Percentiles rank a stretch among this genome's conserved stretches.
Evolutionary conservation across 2,329 filamentous ascomycete species (phyloP).

Genomic region (Plectosphaerella plurivora): DNA sequence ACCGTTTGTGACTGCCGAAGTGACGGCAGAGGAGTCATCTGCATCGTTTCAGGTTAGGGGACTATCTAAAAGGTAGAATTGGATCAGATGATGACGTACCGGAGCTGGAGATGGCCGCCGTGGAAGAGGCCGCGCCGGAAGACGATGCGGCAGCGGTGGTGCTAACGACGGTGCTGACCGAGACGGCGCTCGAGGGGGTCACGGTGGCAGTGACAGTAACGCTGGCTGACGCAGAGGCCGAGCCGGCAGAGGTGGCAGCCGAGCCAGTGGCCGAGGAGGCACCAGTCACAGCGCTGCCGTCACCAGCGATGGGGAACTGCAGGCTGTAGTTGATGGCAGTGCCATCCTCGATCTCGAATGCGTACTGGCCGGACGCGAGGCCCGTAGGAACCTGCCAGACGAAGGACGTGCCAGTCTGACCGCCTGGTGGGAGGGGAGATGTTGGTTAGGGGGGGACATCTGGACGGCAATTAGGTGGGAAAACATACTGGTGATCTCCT

Average conservation of each 20-base stretch:
- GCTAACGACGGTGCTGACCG: no score
- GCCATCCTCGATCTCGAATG: constrained; percentile 40
- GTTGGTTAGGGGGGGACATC: no score
- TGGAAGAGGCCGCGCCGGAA: no score
- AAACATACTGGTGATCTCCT: constrained; percentile 30
- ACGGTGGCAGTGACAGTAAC: no score
- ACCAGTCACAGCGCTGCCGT: constrained; percentile 10
- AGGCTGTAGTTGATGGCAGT: constrained; percentile 37
- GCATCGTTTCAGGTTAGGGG: constrained; percentile 1
- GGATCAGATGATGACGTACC: no score
- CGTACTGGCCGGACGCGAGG: constrained; percentile 35
- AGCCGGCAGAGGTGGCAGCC: background rate
- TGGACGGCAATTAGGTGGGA: no score
- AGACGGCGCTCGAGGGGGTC: no score
- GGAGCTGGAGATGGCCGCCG: no score
- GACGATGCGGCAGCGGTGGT: no score
- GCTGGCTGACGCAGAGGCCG: no score
- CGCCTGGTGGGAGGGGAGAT: background rate
- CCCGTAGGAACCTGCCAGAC: constrained; percentile 31
- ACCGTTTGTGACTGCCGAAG: constrained; percentile 8
- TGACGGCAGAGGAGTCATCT: constrained; percentile 7
- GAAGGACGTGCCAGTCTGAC: constrained; percentile 25
- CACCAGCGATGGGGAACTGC: constrained; percentile 31
- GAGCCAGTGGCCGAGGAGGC: background rate
- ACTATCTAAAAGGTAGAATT: no score